Evolutionary conservation across 2,329 filamentous ascomycete genomes (phyloP).

Genomic region (Trichoderma oligosporum): DNA sequence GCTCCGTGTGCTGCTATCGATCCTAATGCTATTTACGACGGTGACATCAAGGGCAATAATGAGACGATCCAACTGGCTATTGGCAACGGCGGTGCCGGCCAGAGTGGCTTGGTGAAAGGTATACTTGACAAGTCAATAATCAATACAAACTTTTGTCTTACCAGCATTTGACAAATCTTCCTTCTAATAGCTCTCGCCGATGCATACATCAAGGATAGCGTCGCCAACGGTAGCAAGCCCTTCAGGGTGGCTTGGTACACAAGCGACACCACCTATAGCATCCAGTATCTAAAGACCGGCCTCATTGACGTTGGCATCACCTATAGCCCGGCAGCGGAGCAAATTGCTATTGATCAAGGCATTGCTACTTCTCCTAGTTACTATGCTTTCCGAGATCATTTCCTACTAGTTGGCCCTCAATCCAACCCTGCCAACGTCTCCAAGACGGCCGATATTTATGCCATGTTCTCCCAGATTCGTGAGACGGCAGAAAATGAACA

Average conservation of each 20-base stretch:
- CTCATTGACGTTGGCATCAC: conserved; percentile 44
- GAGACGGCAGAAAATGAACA: conserved; percentile 32
- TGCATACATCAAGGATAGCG: conserved; percentile 27
- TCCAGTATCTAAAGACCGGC: conserved; percentile 40
- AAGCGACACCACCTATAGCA: conserved; percentile 44
- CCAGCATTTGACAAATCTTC: background rate
- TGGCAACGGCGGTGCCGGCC: conserved; percentile 37
- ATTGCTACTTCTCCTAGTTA: conserved; percentile 31
- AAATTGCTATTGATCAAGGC: conserved; percentile 40
- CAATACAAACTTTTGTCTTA: background rate
- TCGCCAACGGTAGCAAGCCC: conserved; percentile 23
- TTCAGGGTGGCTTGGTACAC: conserved; percentile 45
- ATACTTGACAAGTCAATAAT: background rate
- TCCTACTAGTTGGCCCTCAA: conserved; percentile 40
- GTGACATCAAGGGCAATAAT: conserved; percentile 21
- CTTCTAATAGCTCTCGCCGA: conserved; percentile 25
- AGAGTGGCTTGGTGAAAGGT: conserved; percentile 37
- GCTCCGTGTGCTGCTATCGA: conserved; percentile 8
- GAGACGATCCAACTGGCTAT: conserved; percentile 28
- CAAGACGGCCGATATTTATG: conserved; percentile 28
- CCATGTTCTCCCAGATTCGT: conserved; percentile 36
- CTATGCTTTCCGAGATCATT: conserved; percentile 46
- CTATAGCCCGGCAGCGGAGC: conserved; percentile 41
- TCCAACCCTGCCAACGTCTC: conserved; percentile 35
- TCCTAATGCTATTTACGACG: conserved; percentile 25